Evolutionary conservation across 208 protist species (phyloP), one percentile per base, ranked within the genome.

Genomic region (Leptomonas seymouri): DNA sequence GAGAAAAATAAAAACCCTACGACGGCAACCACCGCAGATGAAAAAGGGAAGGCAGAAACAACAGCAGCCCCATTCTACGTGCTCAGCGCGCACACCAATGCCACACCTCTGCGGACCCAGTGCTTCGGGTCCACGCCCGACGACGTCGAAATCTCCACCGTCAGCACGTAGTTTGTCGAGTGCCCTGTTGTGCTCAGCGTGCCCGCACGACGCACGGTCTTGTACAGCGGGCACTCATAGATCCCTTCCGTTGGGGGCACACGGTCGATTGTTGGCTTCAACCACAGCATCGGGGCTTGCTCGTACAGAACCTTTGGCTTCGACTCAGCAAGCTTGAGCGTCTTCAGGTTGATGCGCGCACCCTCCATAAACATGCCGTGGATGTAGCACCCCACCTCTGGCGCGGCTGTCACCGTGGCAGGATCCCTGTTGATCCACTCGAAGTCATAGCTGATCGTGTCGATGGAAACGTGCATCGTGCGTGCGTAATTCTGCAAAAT

Each of bases 91-190:
- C 89, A 93, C 14, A 97, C 76, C 51, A 93, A 82, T 21, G 93
- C 93, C 21, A 97, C 93, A 71, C 98, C 98, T 34, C 97, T 86
- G 57, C 95, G 96, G 59, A 99, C 88, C 98, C 98, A 99, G 85
- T 99, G 96, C 50, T 87, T 89, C 8, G 89, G 79, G 46, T 96
- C 80, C 63, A 86, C 75, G 5, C 79, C 73, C 0, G 94, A 94
- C 14, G 98, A 97, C 14, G 93, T 93, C 11, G 88, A 95, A n/a
- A 99, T 73, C 71, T 99, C 94, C 18, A 97, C 83, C 7, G 91
- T 87, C 15, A 99, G 77, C 5, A 99, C 94, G 80, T 97, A 99
- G 83, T 99, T 99, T 48, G 98, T 99, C 9, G 96, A 99, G 81
- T 99, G 98, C 2, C 98, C 98, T 16, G 98, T 99, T 1, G 98